Evolutionary conservation across 2,329 filamentous ascomycete species (phyloP), one percentile per base, ranked within the genome.

Genomic region (Lecanicillium sp.): DNA sequence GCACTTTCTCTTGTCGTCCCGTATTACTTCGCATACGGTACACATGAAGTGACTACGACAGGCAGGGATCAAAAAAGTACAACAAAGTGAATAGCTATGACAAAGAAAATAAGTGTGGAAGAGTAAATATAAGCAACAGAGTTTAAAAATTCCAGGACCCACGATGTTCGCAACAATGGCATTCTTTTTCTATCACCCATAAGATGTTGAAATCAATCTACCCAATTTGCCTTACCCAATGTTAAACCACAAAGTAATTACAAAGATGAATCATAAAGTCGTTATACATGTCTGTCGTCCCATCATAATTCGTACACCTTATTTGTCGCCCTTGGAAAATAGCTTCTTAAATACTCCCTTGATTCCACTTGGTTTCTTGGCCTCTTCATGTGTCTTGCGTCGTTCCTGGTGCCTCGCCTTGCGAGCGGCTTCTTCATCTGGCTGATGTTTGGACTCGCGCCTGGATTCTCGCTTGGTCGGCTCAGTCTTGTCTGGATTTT

Each of bases 331-430:
- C 35, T 46, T 43, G 15, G 47, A 43, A 40, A 56, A 56, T 35
- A 56, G 37, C 43, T 52, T 56, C 52, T 56, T 56, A 40, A 56
- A 51, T 29, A 50, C 51, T 22, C 45, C 48, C 45, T 54, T 56
- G 37, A 56, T 49, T 19, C 54, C 52, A 27, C 49, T 45, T 37
- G 51, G 36, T 43, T 55, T 57, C 51, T 51, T 57, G 39, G 55
- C 45, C 28, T 48, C 59, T 35, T 53, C 48, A 32, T 49, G 51
- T 28, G 49, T 57, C 43, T 46, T 59, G 47, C 53, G 51, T 41
- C 56, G 47, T 45, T 57, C 51, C 33, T 53, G 44, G 16, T 54
- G 52, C 35, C 59, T 56, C 29, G 56, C 62, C 45, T 53, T 58
- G 31, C 52, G 53, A 16, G 53, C 59, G 13, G 47, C 52, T 44